Conservation (phyloP, 352 stramenopile genomes). For the Globisporangium canariense region DNA sequence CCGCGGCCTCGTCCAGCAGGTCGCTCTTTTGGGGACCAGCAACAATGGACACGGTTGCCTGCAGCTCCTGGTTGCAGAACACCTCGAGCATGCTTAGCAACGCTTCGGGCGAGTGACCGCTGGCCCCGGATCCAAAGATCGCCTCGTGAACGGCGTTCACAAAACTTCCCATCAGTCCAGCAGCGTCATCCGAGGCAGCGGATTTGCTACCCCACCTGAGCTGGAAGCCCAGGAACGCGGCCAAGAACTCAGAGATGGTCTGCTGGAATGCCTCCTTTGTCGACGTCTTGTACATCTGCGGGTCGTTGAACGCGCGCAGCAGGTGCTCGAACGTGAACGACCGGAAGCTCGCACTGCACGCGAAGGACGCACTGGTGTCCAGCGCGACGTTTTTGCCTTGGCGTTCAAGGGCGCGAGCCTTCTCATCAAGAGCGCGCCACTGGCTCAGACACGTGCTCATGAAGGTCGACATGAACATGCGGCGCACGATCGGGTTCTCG, state of each 20-base stretch:
- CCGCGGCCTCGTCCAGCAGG: constrained; percentile 29
- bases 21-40: not conserved
- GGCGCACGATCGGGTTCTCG: constrained; percentile 74
- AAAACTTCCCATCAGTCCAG: constrained; percentile 24
- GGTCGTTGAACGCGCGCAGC: constrained; percentile 60
- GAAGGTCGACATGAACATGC: constrained; percentile 68
- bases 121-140: constrained; percentile 45
- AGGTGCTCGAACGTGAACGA: constrained; percentile 53
- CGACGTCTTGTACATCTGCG: constrained; percentile 70
- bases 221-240: constrained; percentile 34
- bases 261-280: constrained; percentile 36
- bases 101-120: constrained; percentile 68
- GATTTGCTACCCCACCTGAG: not conserved
- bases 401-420: not conserved
- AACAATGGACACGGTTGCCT: not conserved
- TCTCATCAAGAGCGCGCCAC: constrained; percentile 19
- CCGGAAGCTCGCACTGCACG: constrained; percentile 38
- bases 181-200: too few relatives aligned
- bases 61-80: constrained; percentile 38
- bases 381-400: not conserved
- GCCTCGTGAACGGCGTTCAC: constrained; percentile 35
- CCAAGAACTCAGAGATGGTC: constrained; percentile 33
- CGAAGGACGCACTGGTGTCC: constrained; percentile 32
- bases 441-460: constrained; percentile 39
- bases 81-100: constrained; percentile 63